phyloP scores from a whole-genome alignment of 139 green algal species.

The Spirogloea muscicola region DNA sequence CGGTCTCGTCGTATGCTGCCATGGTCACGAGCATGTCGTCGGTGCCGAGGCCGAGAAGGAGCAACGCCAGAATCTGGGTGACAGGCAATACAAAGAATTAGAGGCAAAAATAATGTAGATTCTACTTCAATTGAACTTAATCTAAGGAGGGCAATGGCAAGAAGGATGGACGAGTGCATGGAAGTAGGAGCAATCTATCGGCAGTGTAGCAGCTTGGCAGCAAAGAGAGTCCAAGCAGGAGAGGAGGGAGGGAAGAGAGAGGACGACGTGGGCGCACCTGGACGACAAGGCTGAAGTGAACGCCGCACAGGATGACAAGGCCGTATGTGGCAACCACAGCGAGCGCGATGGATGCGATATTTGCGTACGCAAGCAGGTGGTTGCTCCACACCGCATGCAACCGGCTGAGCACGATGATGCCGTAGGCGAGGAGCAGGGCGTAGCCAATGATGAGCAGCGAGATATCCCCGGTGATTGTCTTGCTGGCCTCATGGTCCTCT shows the following conservation, averaged over 20 bases:
- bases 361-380: constrained; percentile 6
- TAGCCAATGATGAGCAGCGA: not conserved
- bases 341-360: constrained; percentile 20
- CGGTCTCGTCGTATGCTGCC: constrained; percentile 24
- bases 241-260: too few species aligned
- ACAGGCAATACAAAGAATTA: too few species aligned
- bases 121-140: too few species aligned
- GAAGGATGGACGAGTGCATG: too few species aligned
- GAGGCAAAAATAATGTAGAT: too few species aligned
- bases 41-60: constrained; percentile 26
- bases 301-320: not conserved
- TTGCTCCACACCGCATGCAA: constrained; percentile 5
- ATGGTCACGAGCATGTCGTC: constrained; percentile 36
- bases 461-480: not conserved
- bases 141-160: too few species aligned
- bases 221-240: too few species aligned
- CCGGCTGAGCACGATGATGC: constrained; percentile 4
- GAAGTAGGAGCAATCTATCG: too few species aligned
- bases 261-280: not conserved
- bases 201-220: too few species aligned
- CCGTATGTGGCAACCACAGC: constrained; percentile 24
- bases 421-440: constrained; percentile 5
- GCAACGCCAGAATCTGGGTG: constrained; percentile 20
- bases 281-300: constrained; percentile 15
- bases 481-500: not conserved